Conservation (phyloP, 495 filamentous ascomycete species). For the Pseudoneurospora amorphoporcata region DNA sequence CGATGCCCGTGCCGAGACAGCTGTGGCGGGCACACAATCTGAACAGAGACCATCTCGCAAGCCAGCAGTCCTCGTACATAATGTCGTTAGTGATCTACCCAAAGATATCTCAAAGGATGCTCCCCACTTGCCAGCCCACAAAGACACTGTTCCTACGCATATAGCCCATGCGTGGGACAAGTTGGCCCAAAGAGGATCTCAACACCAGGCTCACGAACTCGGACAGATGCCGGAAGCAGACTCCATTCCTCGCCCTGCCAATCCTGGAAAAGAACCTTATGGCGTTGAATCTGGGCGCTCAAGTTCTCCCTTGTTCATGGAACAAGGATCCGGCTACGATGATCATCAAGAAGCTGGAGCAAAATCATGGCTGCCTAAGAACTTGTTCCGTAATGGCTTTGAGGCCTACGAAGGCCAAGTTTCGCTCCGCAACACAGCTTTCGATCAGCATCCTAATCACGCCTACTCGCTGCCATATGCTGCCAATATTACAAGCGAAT, state of each 20-base stretch:
- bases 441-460: not conserved
- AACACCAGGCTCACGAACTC: not conserved
- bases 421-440: not conserved
- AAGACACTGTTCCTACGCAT: not conserved
- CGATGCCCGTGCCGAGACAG: not conserved
- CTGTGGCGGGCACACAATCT: not conserved
- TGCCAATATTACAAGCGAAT: not conserved
- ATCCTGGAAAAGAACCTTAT: not conserved
- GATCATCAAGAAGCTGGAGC: not conserved
- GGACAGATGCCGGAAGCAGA: not conserved
- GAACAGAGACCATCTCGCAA: not conserved
- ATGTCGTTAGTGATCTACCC: not conserved
- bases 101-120: not conserved
- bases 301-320: not conserved
- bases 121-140: not conserved
- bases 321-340: not conserved
- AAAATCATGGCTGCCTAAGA: not conserved
- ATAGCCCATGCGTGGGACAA: not conserved
- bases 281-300: not conserved
- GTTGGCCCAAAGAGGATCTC: not conserved
- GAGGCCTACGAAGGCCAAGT: not conserved
- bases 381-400: not conserved
- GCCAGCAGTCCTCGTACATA: not conserved
- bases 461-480: not conserved
- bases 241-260: not conserved